phyloP scores from a whole-genome alignment of 2,329 filamentous ascomycete genomes.

The Aspergillus pseudonomiae region DNA sequence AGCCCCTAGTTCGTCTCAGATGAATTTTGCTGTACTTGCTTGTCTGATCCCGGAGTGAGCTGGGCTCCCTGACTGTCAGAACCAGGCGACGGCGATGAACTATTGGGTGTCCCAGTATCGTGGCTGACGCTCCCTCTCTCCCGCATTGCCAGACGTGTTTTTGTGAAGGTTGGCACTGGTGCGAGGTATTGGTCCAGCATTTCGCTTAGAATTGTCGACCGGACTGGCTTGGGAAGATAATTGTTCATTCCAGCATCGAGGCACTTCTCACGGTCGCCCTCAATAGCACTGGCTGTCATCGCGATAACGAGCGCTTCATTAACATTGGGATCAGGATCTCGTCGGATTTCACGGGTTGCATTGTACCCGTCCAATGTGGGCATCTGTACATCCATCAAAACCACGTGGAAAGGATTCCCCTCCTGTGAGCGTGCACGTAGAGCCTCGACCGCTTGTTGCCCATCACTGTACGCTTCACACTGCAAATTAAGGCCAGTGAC shows the following conservation, averaged over 20 bases:
- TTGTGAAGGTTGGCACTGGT: conserved; percentile 48
- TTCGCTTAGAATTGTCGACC: conserved; percentile 80
- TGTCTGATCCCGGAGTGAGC: conserved; percentile 23
- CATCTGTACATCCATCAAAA: conserved; percentile 98
- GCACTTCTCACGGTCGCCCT: conserved; percentile 92
- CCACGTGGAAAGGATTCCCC: conserved; percentile 79
- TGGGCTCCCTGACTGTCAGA: conserved; percentile 20
- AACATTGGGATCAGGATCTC: conserved; percentile 74
- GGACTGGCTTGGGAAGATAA: conserved; percentile 93
- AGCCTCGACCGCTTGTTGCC: conserved; percentile 82
- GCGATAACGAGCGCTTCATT: conserved; percentile 88
- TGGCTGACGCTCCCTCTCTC: conserved; percentile 33
- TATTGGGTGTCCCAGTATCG: conserved; percentile 29
- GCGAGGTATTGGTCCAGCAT: conserved; percentile 73
- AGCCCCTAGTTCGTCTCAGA: conserved; percentile 2
- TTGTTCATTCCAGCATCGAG: conserved; percentile 98
- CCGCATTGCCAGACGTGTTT: conserved; percentile 34
- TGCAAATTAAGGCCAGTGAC: conserved; percentile 82
- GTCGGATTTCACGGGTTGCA: conserved; percentile 79
- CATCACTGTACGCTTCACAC: conserved; percentile 88
- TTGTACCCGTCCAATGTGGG: conserved; percentile 90
- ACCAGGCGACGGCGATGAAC: conserved; percentile 20
- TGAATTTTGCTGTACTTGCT: conserved; percentile 2
- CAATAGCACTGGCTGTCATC: conserved; percentile 94
- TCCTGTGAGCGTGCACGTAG: conserved; percentile 72